Evolutionary conservation across 106 monocot species (phyloP).

Genomic region (Dendrobium nobile): DNA sequence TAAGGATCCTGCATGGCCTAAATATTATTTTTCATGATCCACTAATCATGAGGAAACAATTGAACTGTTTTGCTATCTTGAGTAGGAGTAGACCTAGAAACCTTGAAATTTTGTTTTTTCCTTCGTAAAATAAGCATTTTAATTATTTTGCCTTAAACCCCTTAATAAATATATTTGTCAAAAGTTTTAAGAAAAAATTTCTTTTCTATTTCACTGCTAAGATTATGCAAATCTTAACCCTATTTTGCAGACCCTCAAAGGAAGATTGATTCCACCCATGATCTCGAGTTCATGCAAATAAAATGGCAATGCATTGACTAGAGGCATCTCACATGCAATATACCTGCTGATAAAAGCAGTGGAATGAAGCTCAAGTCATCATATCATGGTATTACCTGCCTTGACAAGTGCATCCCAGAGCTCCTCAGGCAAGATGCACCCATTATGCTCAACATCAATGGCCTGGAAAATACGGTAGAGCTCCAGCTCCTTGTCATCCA

Average conservation of each 20-base stretch:
- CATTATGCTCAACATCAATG: conserved; percentile 92
- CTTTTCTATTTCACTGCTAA: too few species aligned
- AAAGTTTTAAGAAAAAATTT: too few species aligned
- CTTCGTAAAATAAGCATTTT: too few species aligned
- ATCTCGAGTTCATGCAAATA: not conserved
- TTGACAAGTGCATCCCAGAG: conserved; percentile 88
- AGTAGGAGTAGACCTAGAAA: too few species aligned
- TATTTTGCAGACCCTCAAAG: too few species aligned
- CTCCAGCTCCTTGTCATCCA: conserved; percentile 91
- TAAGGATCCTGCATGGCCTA: not conserved
- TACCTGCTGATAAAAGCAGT: not conserved
- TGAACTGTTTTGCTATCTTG: not conserved
- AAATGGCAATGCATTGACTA: not conserved
- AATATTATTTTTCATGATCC: not conserved
- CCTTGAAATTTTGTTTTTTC: too few species aligned
- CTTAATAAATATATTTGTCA: too few species aligned
- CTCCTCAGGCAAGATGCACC: conserved; percentile 91
- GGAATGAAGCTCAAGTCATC: not conserved
- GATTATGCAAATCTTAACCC: too few species aligned
- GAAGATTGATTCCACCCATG: too few species aligned
- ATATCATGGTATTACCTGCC: conserved; percentile 54
- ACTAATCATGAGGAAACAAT: not conserved
- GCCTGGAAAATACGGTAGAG: conserved; percentile 93
- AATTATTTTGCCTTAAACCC: too few species aligned
- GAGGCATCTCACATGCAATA: not conserved